Conservation (phyloP, 2,329 filamentous ascomycete genomes). For the Talaromyces albobiverticillius region DNA sequence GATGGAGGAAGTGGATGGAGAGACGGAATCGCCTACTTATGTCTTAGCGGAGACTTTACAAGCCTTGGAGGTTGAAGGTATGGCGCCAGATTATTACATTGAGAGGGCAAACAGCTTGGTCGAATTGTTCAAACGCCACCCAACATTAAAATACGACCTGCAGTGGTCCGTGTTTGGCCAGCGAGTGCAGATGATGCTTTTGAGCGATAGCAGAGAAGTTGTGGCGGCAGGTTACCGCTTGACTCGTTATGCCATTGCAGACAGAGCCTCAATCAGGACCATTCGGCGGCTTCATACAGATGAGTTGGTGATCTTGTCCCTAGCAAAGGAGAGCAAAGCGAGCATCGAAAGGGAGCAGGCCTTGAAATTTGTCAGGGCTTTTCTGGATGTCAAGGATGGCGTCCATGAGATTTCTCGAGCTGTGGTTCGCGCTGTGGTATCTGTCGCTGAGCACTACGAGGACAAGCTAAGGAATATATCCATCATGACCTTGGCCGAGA, state of each 20-base stretch:
- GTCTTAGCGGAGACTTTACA: conserved; percentile 86
- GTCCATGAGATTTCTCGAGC: conserved; percentile 82
- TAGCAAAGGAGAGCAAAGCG: conserved; percentile 95
- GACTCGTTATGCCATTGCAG: conserved; percentile 90
- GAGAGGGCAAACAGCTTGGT: conserved; percentile 87
- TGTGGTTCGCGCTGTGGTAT: conserved; percentile 83
- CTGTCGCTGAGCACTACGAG: conserved; percentile 81
- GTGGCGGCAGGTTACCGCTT: conserved; percentile 92
- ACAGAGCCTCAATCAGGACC: conserved; percentile 81
- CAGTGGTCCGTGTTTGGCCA: conserved; percentile 94
- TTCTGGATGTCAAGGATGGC: conserved; percentile 92
- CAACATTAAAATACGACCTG: conserved; percentile 91
- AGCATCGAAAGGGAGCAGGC: conserved; percentile 96
- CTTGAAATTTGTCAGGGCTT: conserved; percentile 91
- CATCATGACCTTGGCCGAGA: conserved; percentile 87
- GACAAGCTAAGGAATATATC: conserved; percentile 87
- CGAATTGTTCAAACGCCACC: conserved; percentile 92
- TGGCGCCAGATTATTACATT: conserved; percentile 93
- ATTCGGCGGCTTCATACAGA: conserved; percentile 88
- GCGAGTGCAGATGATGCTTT: conserved; percentile 89
- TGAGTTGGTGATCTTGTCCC: conserved; percentile 82
- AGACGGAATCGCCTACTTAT: conserved; percentile 85
- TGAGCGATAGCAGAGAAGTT: conserved; percentile 93
- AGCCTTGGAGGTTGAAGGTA: conserved; percentile 79
- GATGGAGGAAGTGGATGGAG: conserved; percentile 58